Conservation (phyloP, 2,329 filamentous ascomycete species). For the Epichloe aotearoae region DNA sequence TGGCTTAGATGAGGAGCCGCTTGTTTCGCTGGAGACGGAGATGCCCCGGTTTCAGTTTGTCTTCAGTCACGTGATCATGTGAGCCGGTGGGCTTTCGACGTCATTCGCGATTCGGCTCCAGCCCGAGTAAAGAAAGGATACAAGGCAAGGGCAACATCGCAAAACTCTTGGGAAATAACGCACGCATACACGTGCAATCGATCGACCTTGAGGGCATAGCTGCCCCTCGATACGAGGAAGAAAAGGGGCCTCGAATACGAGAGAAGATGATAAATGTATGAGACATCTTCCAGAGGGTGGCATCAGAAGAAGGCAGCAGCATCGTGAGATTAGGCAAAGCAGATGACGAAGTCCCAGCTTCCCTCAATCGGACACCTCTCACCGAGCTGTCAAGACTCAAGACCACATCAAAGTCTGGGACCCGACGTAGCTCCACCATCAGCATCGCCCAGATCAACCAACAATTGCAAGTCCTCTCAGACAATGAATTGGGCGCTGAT, state of each 20-base stretch:
- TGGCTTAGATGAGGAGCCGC: neutral
- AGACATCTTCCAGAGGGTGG: neutral
- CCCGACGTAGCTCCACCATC: constrained; percentile 14
- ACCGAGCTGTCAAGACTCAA: constrained; percentile 2
- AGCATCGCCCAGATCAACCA: constrained; percentile 20
- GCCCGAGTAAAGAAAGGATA: too few relatives aligned
- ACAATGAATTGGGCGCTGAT: constrained; percentile 22
- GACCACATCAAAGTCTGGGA: neutral
- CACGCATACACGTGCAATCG: neutral
- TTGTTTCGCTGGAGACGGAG: neutral
- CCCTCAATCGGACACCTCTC: constrained; percentile 6
- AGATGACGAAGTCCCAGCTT: neutral
- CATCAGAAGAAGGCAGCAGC: neutral
- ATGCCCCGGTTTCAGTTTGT: neutral
- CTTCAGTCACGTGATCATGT: neutral
- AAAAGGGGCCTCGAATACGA: neutral
- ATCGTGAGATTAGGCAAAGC: neutral
- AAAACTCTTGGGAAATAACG: neutral
- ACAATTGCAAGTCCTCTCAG: constrained; percentile 16
- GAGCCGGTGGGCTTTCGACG: neutral
- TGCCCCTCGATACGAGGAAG: neutral
- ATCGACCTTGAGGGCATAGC: neutral
- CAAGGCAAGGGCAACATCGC: neutral
- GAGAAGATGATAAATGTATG: neutral
- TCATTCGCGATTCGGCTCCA: neutral